Evolutionary conservation across 2,329 filamentous ascomycete species (phyloP).

Genomic region (Rasamsonia emersonii): DNA sequence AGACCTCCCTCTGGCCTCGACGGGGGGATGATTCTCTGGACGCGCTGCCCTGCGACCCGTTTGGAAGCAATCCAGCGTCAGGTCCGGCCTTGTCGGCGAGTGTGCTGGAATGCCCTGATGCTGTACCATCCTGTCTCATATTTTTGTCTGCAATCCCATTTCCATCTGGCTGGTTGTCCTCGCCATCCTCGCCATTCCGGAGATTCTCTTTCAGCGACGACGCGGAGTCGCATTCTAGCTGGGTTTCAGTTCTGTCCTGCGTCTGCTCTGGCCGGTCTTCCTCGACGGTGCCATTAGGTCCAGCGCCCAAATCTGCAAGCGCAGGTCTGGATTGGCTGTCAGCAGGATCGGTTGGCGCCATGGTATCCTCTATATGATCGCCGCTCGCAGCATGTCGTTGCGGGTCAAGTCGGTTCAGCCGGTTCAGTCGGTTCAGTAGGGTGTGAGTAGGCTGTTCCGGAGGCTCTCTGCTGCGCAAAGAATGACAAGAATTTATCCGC

Average conservation of each 20-base stretch:
- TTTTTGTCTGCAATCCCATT: background rate
- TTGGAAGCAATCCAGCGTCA: no score
- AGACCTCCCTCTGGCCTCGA: slow-evolving; percentile 23
- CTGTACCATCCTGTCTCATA: no score
- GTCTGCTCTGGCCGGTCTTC: slow-evolving; percentile 1
- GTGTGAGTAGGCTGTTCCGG: no score
- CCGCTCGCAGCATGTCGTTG: no score
- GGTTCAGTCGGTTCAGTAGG: no score
- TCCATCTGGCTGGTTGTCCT: background rate
- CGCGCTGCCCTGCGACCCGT: no score
- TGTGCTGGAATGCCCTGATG: no score
- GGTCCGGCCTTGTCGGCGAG: no score
- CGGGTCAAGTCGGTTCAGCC: no score
- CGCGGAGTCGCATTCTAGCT: slow-evolving; percentile 9
- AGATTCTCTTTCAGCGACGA: no score
- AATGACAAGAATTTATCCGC: no score
- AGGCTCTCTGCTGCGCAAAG: no score
- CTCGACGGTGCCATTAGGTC: slow-evolving; percentile 5
- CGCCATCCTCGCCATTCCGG: background rate
- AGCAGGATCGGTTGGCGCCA: background rate
- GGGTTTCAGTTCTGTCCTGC: slow-evolving; percentile 4
- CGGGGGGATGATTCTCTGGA: slow-evolving; percentile 3
- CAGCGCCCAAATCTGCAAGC: slow-evolving; percentile 8
- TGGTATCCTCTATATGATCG: background rate
- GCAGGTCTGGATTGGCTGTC: slow-evolving; percentile 1